Evolutionary conservation across 1,284 basidiomycete genomes (phyloP).

Genomic region (Tylopilus sp.): DNA sequence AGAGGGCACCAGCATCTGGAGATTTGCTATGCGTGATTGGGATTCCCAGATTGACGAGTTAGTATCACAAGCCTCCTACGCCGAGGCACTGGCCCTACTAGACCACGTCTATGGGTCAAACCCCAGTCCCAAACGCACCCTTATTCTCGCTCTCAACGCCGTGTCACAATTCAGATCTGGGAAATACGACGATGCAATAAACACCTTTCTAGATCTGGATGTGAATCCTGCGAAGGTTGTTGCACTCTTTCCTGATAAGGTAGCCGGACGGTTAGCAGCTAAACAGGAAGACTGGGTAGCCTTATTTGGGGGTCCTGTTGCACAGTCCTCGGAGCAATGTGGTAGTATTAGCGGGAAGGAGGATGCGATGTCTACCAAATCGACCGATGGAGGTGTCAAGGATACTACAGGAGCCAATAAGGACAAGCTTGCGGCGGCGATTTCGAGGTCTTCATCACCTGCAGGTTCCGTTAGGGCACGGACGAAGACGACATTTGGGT

Average conservation of each 20-base stretch:
- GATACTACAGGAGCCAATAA: constrained; percentile 27
- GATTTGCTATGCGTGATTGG: constrained; percentile 79
- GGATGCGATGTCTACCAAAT: constrained; percentile 44
- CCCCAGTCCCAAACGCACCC: constrained; percentile 65
- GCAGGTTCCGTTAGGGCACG: constrained; percentile 63
- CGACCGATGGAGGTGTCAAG: constrained; percentile 29
- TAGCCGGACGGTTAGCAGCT: constrained; percentile 84
- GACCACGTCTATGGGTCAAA: constrained; percentile 52
- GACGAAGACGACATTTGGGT: constrained; percentile 64
- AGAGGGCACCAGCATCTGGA: constrained; percentile 86
- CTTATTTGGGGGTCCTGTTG: constrained; percentile 84
- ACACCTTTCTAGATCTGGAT: constrained; percentile 90
- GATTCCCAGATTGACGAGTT: constrained; percentile 77
- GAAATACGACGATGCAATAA: constrained; percentile 83
- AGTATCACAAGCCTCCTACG: constrained; percentile 77
- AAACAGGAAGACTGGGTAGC: constrained; percentile 83
- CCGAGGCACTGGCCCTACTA: constrained; percentile 85
- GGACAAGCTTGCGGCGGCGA: constrained; percentile 31
- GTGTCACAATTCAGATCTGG: constrained; percentile 80
- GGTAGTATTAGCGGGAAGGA: constrained; percentile 21
- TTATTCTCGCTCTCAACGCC: constrained; percentile 78
- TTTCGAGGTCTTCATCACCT: constrained; percentile 52
- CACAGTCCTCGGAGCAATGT: constrained; percentile 26
- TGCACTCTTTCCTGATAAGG: constrained; percentile 85
- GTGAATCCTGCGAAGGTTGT: constrained; percentile 95